phyloP scores from a whole-genome alignment of 306 rosid species.

The Chamaecrista fasciculata region DNA sequence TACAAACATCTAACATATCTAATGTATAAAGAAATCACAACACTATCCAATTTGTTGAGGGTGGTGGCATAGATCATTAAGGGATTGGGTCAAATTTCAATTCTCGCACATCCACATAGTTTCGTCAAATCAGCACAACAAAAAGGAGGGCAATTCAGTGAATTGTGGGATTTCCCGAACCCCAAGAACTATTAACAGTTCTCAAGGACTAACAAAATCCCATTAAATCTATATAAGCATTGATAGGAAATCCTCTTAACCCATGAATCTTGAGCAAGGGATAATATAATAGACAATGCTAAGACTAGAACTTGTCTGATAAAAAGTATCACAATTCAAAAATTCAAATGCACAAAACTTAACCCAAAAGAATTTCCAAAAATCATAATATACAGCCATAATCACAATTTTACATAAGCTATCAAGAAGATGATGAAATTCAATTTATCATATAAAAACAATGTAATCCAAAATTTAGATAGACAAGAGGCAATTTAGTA shows the following conservation, averaged over 20 bases:
- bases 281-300: conserved; percentile 25
- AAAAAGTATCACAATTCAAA: background rate
- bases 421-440: background rate
- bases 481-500: background rate
- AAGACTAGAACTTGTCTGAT: background rate
- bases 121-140: background rate
- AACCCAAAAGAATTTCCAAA: background rate
- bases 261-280: conserved; percentile 20
- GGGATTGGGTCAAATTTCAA: background rate
- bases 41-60: background rate
- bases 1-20: background rate
- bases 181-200: conserved; percentile 41
- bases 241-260: conserved; percentile 27
- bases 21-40: background rate
- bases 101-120: background rate
- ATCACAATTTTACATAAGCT: background rate
- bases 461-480: background rate
- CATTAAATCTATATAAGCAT: conserved; percentile 34
- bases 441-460: background rate
- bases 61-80: background rate
- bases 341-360: background rate
- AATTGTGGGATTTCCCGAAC: conserved; percentile 42
- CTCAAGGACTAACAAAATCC: conserved; percentile 34
- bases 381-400: background rate
- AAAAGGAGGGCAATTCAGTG: background rate